Evolutionary conservation across 495 filamentous ascomycete genomes (phyloP), one percentile per base, ranked within the genome.

Genomic region (Chaetomium fimeti): DNA sequence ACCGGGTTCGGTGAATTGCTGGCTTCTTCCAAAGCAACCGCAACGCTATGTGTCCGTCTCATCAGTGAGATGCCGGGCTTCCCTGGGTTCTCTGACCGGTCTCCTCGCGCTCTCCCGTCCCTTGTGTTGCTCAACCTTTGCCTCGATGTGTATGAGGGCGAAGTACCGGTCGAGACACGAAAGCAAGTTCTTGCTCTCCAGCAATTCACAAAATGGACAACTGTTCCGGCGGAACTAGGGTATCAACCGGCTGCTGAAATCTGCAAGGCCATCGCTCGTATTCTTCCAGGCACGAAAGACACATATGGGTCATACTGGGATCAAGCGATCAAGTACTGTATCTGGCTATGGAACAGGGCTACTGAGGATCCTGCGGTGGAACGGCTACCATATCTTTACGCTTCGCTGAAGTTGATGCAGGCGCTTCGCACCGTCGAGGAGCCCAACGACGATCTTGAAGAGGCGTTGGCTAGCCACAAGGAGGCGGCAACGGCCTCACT

Each of bases 281-380:
- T 95, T 12, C 75, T 97, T 16, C 89, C 90, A 53, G 80, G 80
- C 36, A 85, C 96, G 38, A 81, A 82, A 52, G 85, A 89, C 47
- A 85, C 94, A 8, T 97, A 95, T 71, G 94, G 93, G 2, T 81
- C 86, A 2, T 90, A 94, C 70, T 98, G 94, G 94, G 81, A 86
- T 62, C 81, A 87, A 27, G 75, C 84, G 3, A 74, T 93, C 43
- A 78, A 84, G 11, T 81, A 84, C 38, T 78, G 91, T 69, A 75
- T 80, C 49, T 70, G 75, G 27, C 74, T 85, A 15, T 89, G 87
- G 83, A 76, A 74, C 32, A 77, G 78, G 12, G 80, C 76, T 0
- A 65, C 62, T 24, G 74, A 69, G 0, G 76, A 78, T 27, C 24
- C 63, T 7, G 58, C 70, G 9, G 68, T 77, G 16, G 11, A 48